Base-by-base conservation (phyloP, 2,329 filamentous ascomycete genomes). In the Alternaria sp. region DNA sequence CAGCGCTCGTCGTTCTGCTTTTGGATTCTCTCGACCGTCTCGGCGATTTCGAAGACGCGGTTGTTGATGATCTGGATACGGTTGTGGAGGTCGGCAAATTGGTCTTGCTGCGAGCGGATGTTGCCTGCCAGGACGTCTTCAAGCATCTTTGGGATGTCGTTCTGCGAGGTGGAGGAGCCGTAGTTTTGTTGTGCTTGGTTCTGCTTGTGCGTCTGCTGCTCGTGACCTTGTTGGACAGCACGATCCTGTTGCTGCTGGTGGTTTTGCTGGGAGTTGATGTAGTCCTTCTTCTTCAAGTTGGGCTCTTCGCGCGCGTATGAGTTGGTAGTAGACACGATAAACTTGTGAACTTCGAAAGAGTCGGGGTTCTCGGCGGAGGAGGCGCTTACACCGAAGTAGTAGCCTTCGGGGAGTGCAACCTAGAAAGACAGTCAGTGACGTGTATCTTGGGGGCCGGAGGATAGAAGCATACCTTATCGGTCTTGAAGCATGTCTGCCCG, bases 341-440 rank as follows among this genome's bases (percentile, higher is more conserved):
- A 86, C 77, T 94, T 96, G 84, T 94, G 95, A 67, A 97, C 79
- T 80, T 99, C 95, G 73, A 97, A 96, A 5, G 93, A 96, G 80
- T 99, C 95, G 0, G 95, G 93, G 71, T 89, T 94, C 68, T 98
- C 94, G 30, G 92, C 91, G 3, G 92, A 94, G 16, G 92, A 91
- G 42, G 94, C 95, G 12, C 91, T 93, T 68, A 99, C 82, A 70
- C 95, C 95, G 67, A 97, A 92, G 76, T 87, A 86, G 82, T 98
- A 96, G 67, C 92, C 92, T 2, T 85, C 71, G 3, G 94, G 95
- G 24, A 99, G 85, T 62, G 83, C 84, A 72, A 98, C 85, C 83
- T 92, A 49, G 24, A 18, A 44, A 5, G 7, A 8, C 20, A 34
- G 53, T 69, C n/a, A 70, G 58, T 43, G 3, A 14, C 8, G 5